phyloP scores from a whole-genome alignment of 2,329 filamentous ascomycete species.

The Diplodia corticola region DNA sequence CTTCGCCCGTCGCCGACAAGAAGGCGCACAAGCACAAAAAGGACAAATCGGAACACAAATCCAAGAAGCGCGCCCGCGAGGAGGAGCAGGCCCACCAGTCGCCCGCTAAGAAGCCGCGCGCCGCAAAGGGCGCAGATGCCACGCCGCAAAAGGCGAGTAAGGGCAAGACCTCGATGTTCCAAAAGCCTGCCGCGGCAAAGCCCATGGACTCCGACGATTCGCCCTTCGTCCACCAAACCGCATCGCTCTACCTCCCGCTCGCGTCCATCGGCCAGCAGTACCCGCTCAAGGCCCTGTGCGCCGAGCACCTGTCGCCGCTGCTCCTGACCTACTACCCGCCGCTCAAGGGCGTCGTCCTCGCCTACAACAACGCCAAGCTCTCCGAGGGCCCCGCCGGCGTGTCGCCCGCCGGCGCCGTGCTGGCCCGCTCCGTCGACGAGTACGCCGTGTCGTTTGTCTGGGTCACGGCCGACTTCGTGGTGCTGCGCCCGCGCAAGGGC shows the following conservation, averaged over 20 bases:
- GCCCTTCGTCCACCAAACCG: slow-evolving; percentile 73
- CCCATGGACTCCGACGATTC: background rate
- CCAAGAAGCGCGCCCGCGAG: slow-evolving; percentile 31
- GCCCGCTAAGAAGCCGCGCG: slow-evolving; percentile 23
- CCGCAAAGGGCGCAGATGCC: background rate
- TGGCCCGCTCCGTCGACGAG: slow-evolving; percentile 52
- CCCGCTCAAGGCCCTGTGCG: slow-evolving; percentile 69
- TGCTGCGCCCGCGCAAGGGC: slow-evolving; percentile 76
- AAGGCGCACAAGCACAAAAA: slow-evolving; percentile 47
- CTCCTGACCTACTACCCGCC: slow-evolving; percentile 74
- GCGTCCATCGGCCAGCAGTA: slow-evolving; percentile 69
- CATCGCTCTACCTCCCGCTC: slow-evolving; percentile 77
- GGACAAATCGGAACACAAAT: slow-evolving; percentile 29
- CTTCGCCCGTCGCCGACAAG: slow-evolving; percentile 32
- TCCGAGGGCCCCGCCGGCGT: slow-evolving; percentile 53
- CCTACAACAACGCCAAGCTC: slow-evolving; percentile 68
- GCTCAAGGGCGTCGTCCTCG: slow-evolving; percentile 71
- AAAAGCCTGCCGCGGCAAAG: background rate
- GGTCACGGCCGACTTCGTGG: slow-evolving; percentile 81
- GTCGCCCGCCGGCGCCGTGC: background rate
- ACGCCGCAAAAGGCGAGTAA: background rate
- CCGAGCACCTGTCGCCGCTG: slow-evolving; percentile 73
- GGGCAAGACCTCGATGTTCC: background rate
- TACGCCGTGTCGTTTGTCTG: slow-evolving; percentile 85
- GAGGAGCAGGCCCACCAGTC: slow-evolving; percentile 20